These are phyloP conservation scores for Hortaea werneckii DNA, from an alignment of 2,329 filamentous ascomycete species.

Conservation along the genomic window DNA sequence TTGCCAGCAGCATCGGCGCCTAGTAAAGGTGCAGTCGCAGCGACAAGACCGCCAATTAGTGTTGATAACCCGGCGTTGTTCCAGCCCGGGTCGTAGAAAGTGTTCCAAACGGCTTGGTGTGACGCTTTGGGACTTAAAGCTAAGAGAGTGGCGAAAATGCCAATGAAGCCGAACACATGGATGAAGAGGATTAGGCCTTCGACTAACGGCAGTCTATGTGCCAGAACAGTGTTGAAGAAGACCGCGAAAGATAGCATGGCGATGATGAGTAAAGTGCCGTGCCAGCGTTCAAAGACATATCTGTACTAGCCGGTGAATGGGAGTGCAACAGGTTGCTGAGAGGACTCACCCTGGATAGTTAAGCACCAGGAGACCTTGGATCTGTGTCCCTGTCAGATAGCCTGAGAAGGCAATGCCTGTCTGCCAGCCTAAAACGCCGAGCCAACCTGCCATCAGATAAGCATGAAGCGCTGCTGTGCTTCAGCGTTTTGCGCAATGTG, in stretches of 20 bases:
- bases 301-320: too few relatives aligned
- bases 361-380: slow-evolving; percentile 12
- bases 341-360: slow-evolving; percentile 1
- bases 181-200: slow-evolving; percentile 40
- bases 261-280: slow-evolving; percentile 37
- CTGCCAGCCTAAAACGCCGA: slow-evolving; percentile 13
- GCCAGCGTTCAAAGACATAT: slow-evolving; percentile 3
- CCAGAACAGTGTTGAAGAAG: slow-evolving; percentile 36
- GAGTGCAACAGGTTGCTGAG: neutral
- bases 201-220: slow-evolving; percentile 34
- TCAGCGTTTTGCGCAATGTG: neutral
- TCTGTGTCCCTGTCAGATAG: slow-evolving; percentile 7
- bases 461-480: neutral
- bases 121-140: slow-evolving; percentile 9
- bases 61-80: slow-evolving; percentile 33
- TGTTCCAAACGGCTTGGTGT: slow-evolving; percentile 18
- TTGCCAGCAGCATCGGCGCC: slow-evolving; percentile 12
- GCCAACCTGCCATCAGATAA: slow-evolving; percentile 8
- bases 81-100: slow-evolving; percentile 39
- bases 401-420: slow-evolving; percentile 3
- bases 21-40: slow-evolving; percentile 18
- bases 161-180: slow-evolving; percentile 45
- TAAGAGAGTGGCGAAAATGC: slow-evolving; percentile 38
- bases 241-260: slow-evolving; percentile 29
- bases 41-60: slow-evolving; percentile 28